Conservation (phyloP, 2,329 filamentous ascomycete species). For the Amphichorda felina region DNA sequence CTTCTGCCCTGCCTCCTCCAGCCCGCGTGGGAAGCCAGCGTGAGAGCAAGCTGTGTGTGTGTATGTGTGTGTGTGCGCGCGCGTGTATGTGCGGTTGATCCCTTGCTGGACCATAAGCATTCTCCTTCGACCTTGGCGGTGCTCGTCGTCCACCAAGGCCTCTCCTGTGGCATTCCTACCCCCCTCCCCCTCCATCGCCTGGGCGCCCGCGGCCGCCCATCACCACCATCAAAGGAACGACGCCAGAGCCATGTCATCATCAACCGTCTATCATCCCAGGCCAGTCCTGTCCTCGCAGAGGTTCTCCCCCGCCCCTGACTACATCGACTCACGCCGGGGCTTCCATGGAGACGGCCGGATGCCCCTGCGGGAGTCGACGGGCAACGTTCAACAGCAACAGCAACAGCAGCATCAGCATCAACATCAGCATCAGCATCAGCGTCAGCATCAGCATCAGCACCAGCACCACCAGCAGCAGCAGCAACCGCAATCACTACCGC, state of each 20-base stretch:
- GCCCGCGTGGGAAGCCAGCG: too few relatives aligned
- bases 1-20: too few relatives aligned
- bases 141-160: too few relatives aligned
- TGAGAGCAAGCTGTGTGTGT: too few relatives aligned
- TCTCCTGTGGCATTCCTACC: background rate
- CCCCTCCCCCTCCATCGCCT: background rate
- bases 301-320: conserved; percentile 34
- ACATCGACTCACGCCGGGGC: conserved; percentile 31
- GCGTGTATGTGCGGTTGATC: too few relatives aligned
- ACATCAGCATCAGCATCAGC: background rate
- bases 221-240: background rate
- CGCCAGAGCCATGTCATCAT: conserved; percentile 19
- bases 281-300: conserved; percentile 39
- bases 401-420: background rate
- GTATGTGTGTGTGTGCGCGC: too few relatives aligned
- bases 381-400: conserved; percentile 31
- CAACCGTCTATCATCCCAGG: conserved; percentile 25
- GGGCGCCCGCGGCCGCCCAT: background rate
- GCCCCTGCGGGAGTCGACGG: conserved; percentile 39
- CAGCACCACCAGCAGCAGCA: background rate
- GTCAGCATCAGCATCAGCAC: background rate
- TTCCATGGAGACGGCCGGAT: conserved; percentile 20
- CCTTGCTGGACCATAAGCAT: too few relatives aligned
- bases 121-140: background rate
- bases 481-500: too few relatives aligned